Percentiles rank a stretch among this genome's conserved stretches.
Evolutionary conservation across 1,139 yeast genomes (phyloP).

Genomic region (Magnusiomyces ingens): DNA sequence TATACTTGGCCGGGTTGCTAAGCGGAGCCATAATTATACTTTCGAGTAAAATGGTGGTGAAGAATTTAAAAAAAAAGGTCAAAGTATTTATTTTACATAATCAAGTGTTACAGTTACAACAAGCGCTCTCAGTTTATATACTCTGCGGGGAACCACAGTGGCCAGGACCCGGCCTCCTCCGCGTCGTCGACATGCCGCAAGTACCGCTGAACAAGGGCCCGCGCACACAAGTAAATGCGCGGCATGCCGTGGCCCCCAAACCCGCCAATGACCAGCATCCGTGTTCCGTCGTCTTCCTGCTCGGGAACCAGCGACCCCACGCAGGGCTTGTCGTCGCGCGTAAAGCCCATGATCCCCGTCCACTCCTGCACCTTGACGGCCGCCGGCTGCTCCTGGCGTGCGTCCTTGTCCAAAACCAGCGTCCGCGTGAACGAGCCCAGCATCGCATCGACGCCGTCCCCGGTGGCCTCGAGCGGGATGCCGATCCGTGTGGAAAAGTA

Average conservation of each 20-base stretch:
- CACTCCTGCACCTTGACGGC: conserved; percentile 26
- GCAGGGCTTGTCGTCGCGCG: conserved; percentile 33
- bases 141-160: conserved; percentile 23
- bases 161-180: conserved; percentile 16
- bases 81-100: too few relatives aligned
- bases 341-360: conserved; percentile 41
- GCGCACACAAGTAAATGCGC: conserved; percentile 32
- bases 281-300: conserved; percentile 18
- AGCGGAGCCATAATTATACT: conserved; percentile 12
- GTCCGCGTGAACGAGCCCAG: not conserved
- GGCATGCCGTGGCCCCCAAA: conserved; percentile 48
- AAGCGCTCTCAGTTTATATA: conserved; percentile 12
- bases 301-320: conserved; percentile 28
- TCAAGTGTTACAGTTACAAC: too few relatives aligned
- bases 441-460: not conserved
- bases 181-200: not conserved
- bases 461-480: conserved; percentile 7
- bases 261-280: conserved; percentile 37
- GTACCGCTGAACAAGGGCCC: conserved; percentile 21
- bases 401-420: not conserved
- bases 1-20: conserved; percentile 24
- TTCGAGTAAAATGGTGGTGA: too few relatives aligned
- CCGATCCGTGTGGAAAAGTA: conserved; percentile 21
- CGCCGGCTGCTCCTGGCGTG: not conserved
- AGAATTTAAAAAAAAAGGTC: too few relatives aligned